Conservation (phyloP, 169 alveolate genomes). For the Amoebophrya sp. region DNA sequence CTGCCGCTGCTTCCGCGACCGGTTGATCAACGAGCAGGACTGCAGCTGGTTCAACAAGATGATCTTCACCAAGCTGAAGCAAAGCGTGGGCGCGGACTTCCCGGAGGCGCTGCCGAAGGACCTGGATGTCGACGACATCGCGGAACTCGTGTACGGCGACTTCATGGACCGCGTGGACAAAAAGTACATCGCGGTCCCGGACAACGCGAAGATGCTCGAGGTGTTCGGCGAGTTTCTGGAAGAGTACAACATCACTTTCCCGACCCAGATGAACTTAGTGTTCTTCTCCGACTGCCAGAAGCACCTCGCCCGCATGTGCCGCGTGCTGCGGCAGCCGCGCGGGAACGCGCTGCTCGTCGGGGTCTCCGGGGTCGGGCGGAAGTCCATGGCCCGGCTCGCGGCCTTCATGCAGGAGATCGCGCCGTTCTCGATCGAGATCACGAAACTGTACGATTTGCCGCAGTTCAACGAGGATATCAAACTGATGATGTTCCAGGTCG, state of each 20-base stretch:
- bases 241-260: conserved; percentile 76
- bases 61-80: conserved; percentile 56
- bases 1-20: conserved; percentile 83
- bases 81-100: not conserved
- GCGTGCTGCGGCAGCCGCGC: conserved; percentile 78
- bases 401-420: conserved; percentile 78
- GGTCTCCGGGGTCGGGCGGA: conserved; percentile 93
- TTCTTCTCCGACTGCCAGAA: conserved; percentile 86
- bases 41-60: conserved; percentile 66
- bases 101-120: not conserved
- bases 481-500: conserved; percentile 64
- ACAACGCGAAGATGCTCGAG: conserved; percentile 57
- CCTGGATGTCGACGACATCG: not conserved
- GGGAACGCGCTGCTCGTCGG: conserved; percentile 90
- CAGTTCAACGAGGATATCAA: conserved; percentile 78
- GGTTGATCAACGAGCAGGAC: conserved; percentile 73
- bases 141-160: conserved; percentile 65
- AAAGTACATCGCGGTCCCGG: conserved; percentile 48
- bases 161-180: conserved; percentile 57
- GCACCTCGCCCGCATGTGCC: conserved; percentile 78
- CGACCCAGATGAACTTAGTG: conserved; percentile 84
- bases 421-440: conserved; percentile 72
- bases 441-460: conserved; percentile 70
- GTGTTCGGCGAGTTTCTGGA: conserved; percentile 64
- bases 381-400: conserved; percentile 80